Conservation (phyloP, 805 yeast genomes). For the Wickerhamomyces chambardii region DNA sequence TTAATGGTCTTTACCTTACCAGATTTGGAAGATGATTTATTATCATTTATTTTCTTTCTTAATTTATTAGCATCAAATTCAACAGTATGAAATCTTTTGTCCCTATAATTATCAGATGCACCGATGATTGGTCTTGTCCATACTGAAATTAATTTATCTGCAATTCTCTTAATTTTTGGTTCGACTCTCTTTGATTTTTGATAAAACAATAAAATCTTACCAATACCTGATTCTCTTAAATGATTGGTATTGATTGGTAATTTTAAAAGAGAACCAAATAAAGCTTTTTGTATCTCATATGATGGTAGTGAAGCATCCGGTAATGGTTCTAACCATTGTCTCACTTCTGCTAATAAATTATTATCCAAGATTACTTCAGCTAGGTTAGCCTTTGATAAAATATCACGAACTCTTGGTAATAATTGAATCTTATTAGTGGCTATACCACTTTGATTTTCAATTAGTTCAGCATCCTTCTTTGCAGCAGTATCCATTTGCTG, state of each 20-base stretch:
- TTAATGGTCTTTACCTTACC: constrained; percentile 19
- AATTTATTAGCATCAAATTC: constrained; percentile 47
- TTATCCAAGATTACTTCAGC: constrained; percentile 93
- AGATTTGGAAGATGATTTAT: constrained; percentile 1
- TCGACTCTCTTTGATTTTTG: constrained; percentile 88
- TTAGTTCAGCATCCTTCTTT: constrained; percentile 53
- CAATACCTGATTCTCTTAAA: constrained; percentile 88
- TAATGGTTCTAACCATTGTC: constrained; percentile 96
- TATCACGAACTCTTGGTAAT: constrained; percentile 68
- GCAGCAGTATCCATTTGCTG: constrained; percentile 89
- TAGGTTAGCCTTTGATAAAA: constrained; percentile 71
- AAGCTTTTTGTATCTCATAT: constrained; percentile 85
- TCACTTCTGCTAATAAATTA: constrained; percentile 83
- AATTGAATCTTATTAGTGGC: constrained; percentile 64
- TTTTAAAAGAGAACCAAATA: constrained; percentile 63
- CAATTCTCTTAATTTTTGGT: constrained; percentile 74
- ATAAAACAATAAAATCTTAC: constrained; percentile 88
- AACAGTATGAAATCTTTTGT: constrained; percentile 62
- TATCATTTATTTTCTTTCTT: constrained; percentile 10
- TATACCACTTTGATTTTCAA: constrained; percentile 33
- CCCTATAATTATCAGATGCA: constrained; percentile 89
- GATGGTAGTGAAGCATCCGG: constrained; percentile 99
- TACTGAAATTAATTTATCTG: constrained; percentile 86
- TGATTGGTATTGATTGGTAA: constrained; percentile 95
- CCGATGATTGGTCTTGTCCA: constrained; percentile 99